Evolutionary conservation across 148 eudicot species (phyloP), one percentile per base, ranked within the genome.

Genomic region (Linanthus parryae): DNA sequence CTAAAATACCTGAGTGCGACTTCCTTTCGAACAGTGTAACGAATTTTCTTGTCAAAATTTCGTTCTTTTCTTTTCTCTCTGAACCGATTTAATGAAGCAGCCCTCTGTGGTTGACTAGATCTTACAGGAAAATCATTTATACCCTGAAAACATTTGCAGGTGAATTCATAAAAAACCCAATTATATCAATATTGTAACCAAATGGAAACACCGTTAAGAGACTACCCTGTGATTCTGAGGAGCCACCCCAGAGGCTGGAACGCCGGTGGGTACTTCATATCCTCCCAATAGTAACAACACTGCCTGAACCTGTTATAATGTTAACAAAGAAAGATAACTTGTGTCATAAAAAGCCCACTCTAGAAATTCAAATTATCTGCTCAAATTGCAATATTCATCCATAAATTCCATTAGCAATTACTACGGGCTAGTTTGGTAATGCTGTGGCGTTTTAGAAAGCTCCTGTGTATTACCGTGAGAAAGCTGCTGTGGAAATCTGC

Each of bases 51-150:
- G 27, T 89, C 97, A 72, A 85, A 89, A 55, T 83, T 75, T 56
- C 97, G 73, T 44, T 85, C 97, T 65, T 85, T 89, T 64, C 91
- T 77, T 81, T 89, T 89, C 60, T 89, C 91, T 44, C 97, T 77
- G 55, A 85, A 89, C 64, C 97, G 81, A 69, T 66, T 69, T 58
- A 89, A 72, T 24, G 97, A 89, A 17, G 97, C 97, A 64, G 75
- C 82, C 62, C 97, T 63, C 37, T 82, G 91, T 20, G 88, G 82
- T 26, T 75, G 91, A 72, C 71, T 85, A 8, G 73, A 65, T 56
- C 81, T 75, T 51, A 40, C 77, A 24, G 83, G 78, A 56, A 57
- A 75, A 50, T 77, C 90, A 67, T 69, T 54, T 62, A 65, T 44
- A 60, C 70, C 71, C 97, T 89, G 30, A 11, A 58, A n/a, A n/a